These are phyloP conservation scores for Oryza longistaminata DNA, from an alignment of 176 grass and related monocot genomes.

Conservation along the genomic window DNA sequence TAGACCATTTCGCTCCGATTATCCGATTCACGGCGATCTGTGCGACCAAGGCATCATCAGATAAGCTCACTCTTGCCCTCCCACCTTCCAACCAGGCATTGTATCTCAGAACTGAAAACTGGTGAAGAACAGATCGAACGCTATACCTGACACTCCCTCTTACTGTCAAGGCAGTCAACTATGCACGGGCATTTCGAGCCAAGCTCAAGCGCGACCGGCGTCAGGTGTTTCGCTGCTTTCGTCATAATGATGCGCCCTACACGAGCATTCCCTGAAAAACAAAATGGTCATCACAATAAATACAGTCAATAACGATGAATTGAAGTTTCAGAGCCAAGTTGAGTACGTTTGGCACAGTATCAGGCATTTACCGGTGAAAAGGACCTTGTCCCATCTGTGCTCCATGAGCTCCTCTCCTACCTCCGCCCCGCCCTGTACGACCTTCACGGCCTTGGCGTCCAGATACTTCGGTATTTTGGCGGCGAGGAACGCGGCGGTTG, in stretches of 20 bases:
- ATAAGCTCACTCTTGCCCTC: not conserved
- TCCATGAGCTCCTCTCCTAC: slow-evolving; percentile 74
- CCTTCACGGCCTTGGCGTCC: slow-evolving; percentile 64
- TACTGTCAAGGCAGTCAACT: slow-evolving; percentile 51
- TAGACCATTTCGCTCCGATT: slow-evolving; percentile 66
- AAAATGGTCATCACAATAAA: not conserved
- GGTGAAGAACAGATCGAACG: not conserved
- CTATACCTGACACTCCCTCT: slow-evolving; percentile 47
- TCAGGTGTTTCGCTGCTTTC: slow-evolving; percentile 80
- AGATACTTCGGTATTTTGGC: slow-evolving; percentile 62
- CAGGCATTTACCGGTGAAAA: slow-evolving; percentile 68
- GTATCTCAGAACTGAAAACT: not conserved
- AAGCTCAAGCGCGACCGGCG: slow-evolving; percentile 71
- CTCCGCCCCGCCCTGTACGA: slow-evolving; percentile 59
- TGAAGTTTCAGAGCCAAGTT: not conserved
- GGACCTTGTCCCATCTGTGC: slow-evolving; percentile 83
- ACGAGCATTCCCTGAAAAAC: slow-evolving; percentile 45
- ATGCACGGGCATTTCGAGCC: slow-evolving; percentile 90
- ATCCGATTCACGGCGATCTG: slow-evolving; percentile 66
- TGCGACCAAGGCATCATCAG: too few relatives aligned
- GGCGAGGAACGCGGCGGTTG: slow-evolving; percentile 57
- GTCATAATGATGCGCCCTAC: slow-evolving; percentile 75
- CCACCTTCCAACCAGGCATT: not conserved
- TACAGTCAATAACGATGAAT: not conserved
- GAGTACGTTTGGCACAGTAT: not conserved